A percentile compares a stretch with the other conserved stretches of the same genome.
phyloP scores from a whole-genome alignment of 768 basidiomycete species.

The Leccinum variicolor region DNA sequence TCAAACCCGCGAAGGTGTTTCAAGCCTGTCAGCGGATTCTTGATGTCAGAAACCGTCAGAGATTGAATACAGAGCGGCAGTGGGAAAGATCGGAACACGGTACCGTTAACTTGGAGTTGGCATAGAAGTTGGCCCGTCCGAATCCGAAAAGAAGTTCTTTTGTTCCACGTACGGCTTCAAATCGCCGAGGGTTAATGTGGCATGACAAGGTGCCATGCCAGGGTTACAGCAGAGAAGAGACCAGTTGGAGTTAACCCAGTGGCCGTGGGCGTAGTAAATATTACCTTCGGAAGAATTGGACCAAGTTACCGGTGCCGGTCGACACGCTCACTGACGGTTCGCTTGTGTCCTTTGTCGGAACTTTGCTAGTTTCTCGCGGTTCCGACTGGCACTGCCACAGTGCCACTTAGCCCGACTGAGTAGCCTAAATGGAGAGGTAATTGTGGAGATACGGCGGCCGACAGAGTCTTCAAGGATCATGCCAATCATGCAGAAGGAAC shows the following conservation, averaged over 20 bases:
- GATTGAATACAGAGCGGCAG: neutral
- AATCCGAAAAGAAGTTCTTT: neutral
- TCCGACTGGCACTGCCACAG: neutral
- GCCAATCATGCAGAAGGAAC: neutral
- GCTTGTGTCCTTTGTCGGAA: neutral
- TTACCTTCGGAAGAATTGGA: neutral
- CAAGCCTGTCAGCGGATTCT: neutral
- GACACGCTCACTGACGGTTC: neutral
- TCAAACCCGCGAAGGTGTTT: constrained; percentile 4
- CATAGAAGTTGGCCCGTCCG: neutral
- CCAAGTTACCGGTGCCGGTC: neutral
- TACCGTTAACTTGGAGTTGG: neutral
- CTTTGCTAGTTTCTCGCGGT: neutral
- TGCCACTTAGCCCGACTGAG: neutral
- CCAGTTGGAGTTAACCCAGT: neutral
- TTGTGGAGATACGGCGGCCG: neutral
- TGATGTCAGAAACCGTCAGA: neutral
- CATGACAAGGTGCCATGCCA: neutral
- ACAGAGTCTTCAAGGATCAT: neutral
- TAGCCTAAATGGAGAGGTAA: neutral
- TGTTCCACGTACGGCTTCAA: neutral
- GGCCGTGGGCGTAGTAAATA: neutral
- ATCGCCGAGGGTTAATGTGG: neutral
- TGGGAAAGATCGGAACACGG: neutral
- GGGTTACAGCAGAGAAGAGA: neutral